A percentile compares a stretch with the other conserved stretches of the same genome.
Evolutionary conservation across 2,329 filamentous ascomycete genomes (phyloP).

Genomic region (Aspergillus sp.): DNA sequence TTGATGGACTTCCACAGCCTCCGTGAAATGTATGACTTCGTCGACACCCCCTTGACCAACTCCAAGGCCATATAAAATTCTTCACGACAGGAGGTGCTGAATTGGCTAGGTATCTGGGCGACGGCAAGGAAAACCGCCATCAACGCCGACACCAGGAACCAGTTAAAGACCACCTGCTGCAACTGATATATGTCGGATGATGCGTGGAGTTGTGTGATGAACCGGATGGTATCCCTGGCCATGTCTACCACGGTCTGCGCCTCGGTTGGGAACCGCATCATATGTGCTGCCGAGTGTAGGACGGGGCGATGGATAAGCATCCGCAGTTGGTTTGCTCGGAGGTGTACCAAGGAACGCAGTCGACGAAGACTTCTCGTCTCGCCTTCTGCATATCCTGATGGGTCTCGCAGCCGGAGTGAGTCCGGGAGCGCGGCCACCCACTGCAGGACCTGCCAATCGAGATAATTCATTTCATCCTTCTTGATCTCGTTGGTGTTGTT

Average conservation of each 20-base stretch:
- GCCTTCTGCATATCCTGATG: constrained; percentile 43
- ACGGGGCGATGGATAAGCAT: constrained; percentile 86
- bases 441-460: constrained; percentile 78
- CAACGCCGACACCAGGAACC: constrained; percentile 63
- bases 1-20: constrained; percentile 63
- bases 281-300: constrained; percentile 71
- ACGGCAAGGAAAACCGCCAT: constrained; percentile 65
- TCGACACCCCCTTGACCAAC: constrained; percentile 61
- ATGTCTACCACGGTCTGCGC: constrained; percentile 68
- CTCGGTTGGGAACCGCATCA: constrained; percentile 70
- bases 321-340: constrained; percentile 86
- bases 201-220: constrained; percentile 60
- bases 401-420: constrained; percentile 60
- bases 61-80: constrained; percentile 67
- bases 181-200: constrained; percentile 62
- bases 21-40: constrained; percentile 60
- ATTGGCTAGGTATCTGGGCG: constrained; percentile 60
- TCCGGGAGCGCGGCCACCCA: constrained; percentile 76
- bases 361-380: constrained; percentile 65
- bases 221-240: constrained; percentile 63
- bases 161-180: constrained; percentile 65
- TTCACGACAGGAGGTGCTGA: constrained; percentile 57
- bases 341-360: constrained; percentile 77
- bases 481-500: constrained; percentile 65
- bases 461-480: constrained; percentile 71